These are phyloP conservation scores for Acacia melanoxylon DNA, from an alignment of 306 rosid genomes.

Conservation along the genomic window DNA sequence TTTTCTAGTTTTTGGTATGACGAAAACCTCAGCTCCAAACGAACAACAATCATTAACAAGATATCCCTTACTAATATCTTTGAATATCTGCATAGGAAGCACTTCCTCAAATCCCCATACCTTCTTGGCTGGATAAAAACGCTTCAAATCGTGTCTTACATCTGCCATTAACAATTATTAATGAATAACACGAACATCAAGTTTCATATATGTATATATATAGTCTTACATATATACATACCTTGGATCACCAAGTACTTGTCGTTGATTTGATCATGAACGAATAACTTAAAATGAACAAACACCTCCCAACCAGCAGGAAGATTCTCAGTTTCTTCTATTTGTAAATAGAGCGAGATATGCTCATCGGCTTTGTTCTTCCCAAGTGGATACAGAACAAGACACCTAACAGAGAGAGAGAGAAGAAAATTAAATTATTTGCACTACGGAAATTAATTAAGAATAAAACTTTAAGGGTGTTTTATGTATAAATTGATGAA, in stretches of 20 bases:
- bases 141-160: neutral
- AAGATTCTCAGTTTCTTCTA: neutral
- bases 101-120: conserved; percentile 22
- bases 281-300: conserved; percentile 4
- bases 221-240: neutral
- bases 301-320: conserved; percentile 16
- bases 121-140: neutral
- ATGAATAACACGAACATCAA: no score
- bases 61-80: neutral
- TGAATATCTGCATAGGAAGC: neutral
- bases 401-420: neutral
- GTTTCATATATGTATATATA: neutral
- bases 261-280: conserved; percentile 7
- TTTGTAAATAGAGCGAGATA: conserved; percentile 11
- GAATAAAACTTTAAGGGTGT: no score
- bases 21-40: conserved; percentile 17
- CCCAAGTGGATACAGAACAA: conserved; percentile 24
- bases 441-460: no score
- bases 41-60: conserved; percentile 19
- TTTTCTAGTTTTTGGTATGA: neutral
- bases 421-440: no score
- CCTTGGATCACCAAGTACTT: conserved; percentile 20
- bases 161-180: neutral
- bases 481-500: no score
- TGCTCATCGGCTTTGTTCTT: neutral